phyloP scores from a whole-genome alignment of 2,329 filamentous ascomycete species.

The Diaporthe sp. region DNA sequence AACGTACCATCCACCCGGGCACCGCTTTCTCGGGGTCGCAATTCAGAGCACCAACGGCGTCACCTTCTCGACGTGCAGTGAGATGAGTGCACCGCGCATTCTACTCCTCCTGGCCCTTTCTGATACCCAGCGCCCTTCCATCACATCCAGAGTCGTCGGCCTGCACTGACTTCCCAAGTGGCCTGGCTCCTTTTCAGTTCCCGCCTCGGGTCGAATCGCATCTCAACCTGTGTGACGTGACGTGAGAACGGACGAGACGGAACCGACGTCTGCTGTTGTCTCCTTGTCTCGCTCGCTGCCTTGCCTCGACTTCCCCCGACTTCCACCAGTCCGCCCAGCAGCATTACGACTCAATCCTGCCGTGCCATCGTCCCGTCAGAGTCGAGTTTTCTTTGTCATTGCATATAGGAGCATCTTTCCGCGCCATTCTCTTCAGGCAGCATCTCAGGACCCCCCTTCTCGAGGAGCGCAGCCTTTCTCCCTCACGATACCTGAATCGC shows the following conservation, averaged over 20 bases:
- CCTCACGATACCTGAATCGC: constrained; percentile 27
- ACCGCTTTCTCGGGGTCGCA: constrained; percentile 29
- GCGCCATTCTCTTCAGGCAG: constrained; percentile 8
- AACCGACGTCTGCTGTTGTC: constrained; percentile 24
- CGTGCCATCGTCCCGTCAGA: constrained; percentile 26
- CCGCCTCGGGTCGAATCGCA: constrained; percentile 2
- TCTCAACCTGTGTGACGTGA: constrained; percentile 21
- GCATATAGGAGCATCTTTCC: constrained; percentile 39
- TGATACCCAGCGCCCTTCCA: constrained; percentile 30
- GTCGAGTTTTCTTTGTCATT: constrained; percentile 36
- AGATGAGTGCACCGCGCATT: constrained; percentile 18
- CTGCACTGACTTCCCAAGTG: constrained; percentile 18
- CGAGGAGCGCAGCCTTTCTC: constrained; percentile 15
- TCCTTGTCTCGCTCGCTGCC: constrained; percentile 21
- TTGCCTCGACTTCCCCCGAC: constrained; percentile 2
- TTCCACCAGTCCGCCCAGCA: constrained; percentile 26
- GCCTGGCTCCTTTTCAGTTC: constrained; percentile 12
- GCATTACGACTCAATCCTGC: constrained; percentile 33
- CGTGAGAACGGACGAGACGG: constrained; percentile 14
- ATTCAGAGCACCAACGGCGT: constrained; percentile 34
- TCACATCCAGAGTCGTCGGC: constrained; percentile 30
- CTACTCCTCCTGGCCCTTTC: constrained; percentile 15
- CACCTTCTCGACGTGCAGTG: constrained; percentile 20
- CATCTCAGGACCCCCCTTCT: constrained; percentile 2
- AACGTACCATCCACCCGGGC: constrained; percentile 24